Evolutionary conservation across 2,329 filamentous ascomycete genomes (phyloP).

Genomic region (Aspergillus spinulosporus): DNA sequence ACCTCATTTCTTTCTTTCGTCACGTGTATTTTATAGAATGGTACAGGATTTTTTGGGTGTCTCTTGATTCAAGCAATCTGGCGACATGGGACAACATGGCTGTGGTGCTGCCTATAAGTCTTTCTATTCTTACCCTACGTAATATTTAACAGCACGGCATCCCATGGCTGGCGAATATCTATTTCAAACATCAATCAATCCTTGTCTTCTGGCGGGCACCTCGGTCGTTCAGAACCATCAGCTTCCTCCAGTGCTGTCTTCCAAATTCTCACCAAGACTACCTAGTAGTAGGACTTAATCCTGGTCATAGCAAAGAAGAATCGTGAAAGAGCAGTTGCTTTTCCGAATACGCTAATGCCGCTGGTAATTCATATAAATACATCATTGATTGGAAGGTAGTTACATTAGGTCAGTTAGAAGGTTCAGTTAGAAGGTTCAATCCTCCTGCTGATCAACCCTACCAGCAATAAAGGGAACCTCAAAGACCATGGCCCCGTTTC

Average conservation of each 20-base stretch:
- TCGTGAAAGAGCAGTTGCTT: constrained; percentile 8
- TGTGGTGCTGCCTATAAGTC: background rate
- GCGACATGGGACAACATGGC: background rate
- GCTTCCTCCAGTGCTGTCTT: background rate
- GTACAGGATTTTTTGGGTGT: constrained; percentile 7
- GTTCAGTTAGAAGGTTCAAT: background rate
- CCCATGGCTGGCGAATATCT: background rate
- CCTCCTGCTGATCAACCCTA: constrained; percentile 7
- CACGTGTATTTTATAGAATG: constrained; percentile 6
- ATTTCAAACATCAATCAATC: no score
- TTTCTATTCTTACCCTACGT: background rate
- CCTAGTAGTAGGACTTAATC: background rate
- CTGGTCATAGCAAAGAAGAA: background rate
- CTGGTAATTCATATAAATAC: constrained; percentile 17
- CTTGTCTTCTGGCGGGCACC: no score
- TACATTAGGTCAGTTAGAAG: constrained; percentile 9
- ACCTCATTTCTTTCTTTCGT: background rate
- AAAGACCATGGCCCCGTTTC: constrained; percentile 85
- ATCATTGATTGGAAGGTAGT: constrained; percentile 5
- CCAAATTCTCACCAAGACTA: no score
- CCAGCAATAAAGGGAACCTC: constrained; percentile 62
- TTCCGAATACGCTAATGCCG: constrained; percentile 17
- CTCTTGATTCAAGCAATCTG: background rate
- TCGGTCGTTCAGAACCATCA: no score
- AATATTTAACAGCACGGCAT: background rate